These are phyloP conservation scores for Saraca asoca DNA, from an alignment of 331 rosid species.

Conservation along the genomic window DNA sequence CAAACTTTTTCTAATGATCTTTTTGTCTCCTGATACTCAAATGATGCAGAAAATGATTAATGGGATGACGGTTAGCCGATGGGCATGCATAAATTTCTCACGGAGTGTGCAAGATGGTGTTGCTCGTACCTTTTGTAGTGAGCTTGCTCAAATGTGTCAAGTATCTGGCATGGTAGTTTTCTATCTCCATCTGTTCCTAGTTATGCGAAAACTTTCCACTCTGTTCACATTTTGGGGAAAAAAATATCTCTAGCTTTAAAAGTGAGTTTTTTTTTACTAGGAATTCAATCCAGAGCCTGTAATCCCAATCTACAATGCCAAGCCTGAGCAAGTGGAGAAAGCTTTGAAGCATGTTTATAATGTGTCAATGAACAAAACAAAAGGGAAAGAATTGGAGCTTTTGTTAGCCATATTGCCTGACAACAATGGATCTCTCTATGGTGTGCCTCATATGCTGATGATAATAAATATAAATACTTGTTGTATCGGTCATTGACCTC, in stretches of 20 bases:
- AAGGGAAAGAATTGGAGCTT: conserved; percentile 94
- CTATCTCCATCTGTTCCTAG: conserved; percentile 7
- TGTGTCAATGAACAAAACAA: conserved; percentile 76
- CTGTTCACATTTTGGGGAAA: neutral
- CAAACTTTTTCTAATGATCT: neutral
- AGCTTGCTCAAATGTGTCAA: conserved; percentile 97
- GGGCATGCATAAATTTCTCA: conserved; percentile 98
- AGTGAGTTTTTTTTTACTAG: conserved; percentile 42
- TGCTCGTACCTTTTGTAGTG: conserved; percentile 87
- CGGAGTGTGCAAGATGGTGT: conserved; percentile 88
- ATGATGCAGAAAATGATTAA: conserved; percentile 91
- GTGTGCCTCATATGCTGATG: conserved; percentile 37
- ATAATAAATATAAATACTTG: neutral
- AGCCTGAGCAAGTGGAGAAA: conserved; percentile 96
- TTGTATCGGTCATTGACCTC: neutral
- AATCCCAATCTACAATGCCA: conserved; percentile 84
- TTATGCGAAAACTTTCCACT: neutral
- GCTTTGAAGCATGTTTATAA: conserved; percentile 88
- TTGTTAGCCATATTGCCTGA: conserved; percentile 88
- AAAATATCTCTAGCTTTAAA: neutral
- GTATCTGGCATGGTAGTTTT: conserved; percentile 86
- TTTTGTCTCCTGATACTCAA: conserved; percentile 19
- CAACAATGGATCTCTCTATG: conserved; percentile 91
- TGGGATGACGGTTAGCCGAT: conserved; percentile 94
- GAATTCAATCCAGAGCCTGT: conserved; percentile 85